Evolutionary conservation across 495 filamentous ascomycete genomes (phyloP).

Genomic region (Penicillium cosmopolitanum): DNA sequence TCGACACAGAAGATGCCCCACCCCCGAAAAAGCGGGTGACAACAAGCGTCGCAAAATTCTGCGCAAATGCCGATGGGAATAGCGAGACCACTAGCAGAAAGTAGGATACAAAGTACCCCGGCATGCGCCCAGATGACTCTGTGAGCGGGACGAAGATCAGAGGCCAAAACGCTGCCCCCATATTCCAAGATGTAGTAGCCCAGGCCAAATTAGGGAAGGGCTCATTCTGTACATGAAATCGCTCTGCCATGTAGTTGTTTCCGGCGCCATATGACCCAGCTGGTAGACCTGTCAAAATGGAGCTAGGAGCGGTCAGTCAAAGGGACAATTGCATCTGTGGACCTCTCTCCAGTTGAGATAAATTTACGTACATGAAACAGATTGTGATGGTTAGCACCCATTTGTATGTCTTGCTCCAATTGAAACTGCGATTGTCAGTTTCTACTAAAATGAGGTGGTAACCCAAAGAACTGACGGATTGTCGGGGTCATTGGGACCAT

Average conservation of each 20-base stretch:
- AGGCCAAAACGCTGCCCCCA: slow-evolving; percentile 57
- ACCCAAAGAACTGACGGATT: slow-evolving; percentile 21
- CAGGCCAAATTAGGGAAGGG: slow-evolving; percentile 51
- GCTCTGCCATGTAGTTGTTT: slow-evolving; percentile 38
- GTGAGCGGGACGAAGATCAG: slow-evolving; percentile 56
- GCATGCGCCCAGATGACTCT: slow-evolving; percentile 55
- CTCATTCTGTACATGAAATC: slow-evolving; percentile 46
- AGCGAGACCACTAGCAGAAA: slow-evolving; percentile 49
- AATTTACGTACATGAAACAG: slow-evolving; percentile 41
- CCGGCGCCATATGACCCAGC: slow-evolving; percentile 48
- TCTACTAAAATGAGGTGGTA: background rate
- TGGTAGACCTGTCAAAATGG: slow-evolving; percentile 46
- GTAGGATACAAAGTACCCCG: slow-evolving; percentile 55
- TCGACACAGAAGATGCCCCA: slow-evolving; percentile 49
- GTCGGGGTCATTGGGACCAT: slow-evolving; percentile 36
- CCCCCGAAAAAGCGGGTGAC: slow-evolving; percentile 55
- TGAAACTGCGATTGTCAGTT: slow-evolving; percentile 9
- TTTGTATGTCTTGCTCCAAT: slow-evolving; percentile 34
- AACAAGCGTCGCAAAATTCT: slow-evolving; percentile 56
- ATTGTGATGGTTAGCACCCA: slow-evolving; percentile 46
- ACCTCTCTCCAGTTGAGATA: background rate
- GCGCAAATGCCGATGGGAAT: slow-evolving; percentile 54
- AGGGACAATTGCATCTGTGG: background rate
- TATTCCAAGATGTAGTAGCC: slow-evolving; percentile 55
- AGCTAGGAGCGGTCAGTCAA: slow-evolving; percentile 23